These are phyloP conservation scores for Zymoseptoria crescenta DNA, from an alignment of 2,329 filamentous ascomycete genomes.

Conservation along the genomic window DNA sequence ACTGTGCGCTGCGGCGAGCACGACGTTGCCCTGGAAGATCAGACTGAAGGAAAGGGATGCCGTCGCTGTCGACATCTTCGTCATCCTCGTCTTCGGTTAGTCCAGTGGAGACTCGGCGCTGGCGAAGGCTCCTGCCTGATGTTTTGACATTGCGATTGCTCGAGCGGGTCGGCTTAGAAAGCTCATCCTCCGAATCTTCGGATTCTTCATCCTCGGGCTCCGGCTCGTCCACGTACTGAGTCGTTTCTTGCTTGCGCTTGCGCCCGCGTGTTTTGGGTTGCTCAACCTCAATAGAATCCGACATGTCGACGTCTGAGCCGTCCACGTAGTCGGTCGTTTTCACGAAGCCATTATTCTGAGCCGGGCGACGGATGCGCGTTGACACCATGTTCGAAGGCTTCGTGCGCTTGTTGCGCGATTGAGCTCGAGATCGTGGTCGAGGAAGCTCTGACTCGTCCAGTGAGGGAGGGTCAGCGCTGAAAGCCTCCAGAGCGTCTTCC, in stretches of 20 bases:
- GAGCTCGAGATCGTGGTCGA: slow-evolving; percentile 1
- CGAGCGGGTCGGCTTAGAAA: slow-evolving; percentile 8
- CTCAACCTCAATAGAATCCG: slow-evolving; percentile 11
- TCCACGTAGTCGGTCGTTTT: slow-evolving; percentile 22
- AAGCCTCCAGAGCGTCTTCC: slow-evolving; percentile 37
- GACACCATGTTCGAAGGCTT: slow-evolving; percentile 19
- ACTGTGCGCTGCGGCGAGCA: slow-evolving; percentile 25
- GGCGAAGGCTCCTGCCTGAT: slow-evolving; percentile 11
- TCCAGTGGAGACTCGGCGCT: slow-evolving; percentile 2
- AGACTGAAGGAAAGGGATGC: slow-evolving; percentile 30
- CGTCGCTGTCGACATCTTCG: slow-evolving; percentile 24
- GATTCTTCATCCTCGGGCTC: slow-evolving; percentile 16
- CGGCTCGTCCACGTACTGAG: slow-evolving; percentile 17
- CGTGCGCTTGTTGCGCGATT: slow-evolving; percentile 4
- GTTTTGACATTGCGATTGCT: slow-evolving; percentile 12
- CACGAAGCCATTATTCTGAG: slow-evolving; percentile 18
- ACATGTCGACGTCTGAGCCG: slow-evolving; percentile 18
- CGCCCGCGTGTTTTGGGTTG: slow-evolving; percentile 7
- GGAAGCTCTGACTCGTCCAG: slow-evolving; percentile 4
- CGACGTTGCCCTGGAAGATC: slow-evolving; percentile 34
- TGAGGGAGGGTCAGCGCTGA: slow-evolving; percentile 22
- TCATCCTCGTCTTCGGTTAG: slow-evolving; percentile 12
- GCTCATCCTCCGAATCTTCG: slow-evolving; percentile 16
- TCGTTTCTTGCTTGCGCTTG: slow-evolving; percentile 18
- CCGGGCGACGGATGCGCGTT: slow-evolving; percentile 7